Evolutionary conservation across 192 early-diverging fungal species (phyloP).

Genomic region (Neocallimastix lanati): DNA sequence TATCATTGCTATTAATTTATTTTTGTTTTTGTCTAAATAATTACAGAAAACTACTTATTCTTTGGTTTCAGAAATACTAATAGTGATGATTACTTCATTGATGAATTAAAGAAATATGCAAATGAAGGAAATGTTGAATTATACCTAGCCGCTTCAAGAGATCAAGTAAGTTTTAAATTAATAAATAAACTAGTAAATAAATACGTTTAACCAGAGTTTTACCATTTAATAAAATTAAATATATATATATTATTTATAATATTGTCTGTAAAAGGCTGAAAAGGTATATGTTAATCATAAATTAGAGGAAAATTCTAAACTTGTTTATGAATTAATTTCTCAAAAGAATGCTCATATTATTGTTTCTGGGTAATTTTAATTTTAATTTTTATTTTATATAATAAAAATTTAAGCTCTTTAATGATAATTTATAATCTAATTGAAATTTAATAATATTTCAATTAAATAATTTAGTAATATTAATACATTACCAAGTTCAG

Average conservation of each 20-base stretch:
- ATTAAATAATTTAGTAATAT: not conserved
- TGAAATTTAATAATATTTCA: too few relatives aligned
- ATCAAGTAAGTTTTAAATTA: constrained; percentile 41
- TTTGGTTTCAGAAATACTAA: constrained; percentile 59
- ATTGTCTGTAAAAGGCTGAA: constrained; percentile 31
- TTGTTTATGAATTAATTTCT: constrained; percentile 46
- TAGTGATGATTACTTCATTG: constrained; percentile 56
- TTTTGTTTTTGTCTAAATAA: constrained; percentile 6
- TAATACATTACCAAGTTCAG: not conserved
- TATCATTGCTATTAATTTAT: not conserved
- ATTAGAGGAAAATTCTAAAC: constrained; percentile 27
- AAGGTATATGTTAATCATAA: constrained; percentile 72
- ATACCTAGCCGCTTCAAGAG: constrained; percentile 72
- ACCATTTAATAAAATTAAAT: too few relatives aligned
- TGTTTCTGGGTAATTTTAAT: not conserved
- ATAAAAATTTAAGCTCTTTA: too few relatives aligned
- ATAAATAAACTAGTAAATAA: too few relatives aligned
- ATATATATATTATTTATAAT: too few relatives aligned
- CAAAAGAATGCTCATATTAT: not conserved
- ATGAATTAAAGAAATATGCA: constrained; percentile 40
- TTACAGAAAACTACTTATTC: constrained; percentile 53
- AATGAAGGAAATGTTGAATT: constrained; percentile 27
- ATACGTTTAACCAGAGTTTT: too few relatives aligned
- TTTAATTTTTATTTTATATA: too few relatives aligned
- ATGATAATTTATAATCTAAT: too few relatives aligned